Base-by-base conservation (phyloP, 805 yeast species). In the Schwanniomyces pseudopolymorphus region DNA sequence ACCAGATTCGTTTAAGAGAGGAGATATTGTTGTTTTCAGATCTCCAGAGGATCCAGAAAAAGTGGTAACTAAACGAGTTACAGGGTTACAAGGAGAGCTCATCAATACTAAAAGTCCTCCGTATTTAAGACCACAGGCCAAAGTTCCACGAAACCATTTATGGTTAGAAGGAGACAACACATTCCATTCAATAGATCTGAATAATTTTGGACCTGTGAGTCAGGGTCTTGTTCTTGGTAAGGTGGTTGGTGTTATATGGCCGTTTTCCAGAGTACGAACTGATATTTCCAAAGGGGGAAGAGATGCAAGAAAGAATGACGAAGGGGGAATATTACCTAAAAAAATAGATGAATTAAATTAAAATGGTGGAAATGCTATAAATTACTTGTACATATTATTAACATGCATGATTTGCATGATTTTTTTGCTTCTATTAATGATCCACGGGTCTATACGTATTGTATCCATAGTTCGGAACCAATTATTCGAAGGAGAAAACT, bases 111-210 rank as follows among this genome's bases (percentile, higher is more conserved):
- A 85, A 45, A 68, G 75, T 21, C 59, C 63, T 35, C 85, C 84
- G 19, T 89, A 88, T 58, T 89, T 95, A 5, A 77, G 83, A 58
- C 69, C 74, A 1, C 66, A 71, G 38, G 83, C 85, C 4, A 64
- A 68, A 27, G 70, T 92, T 2, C 97, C 97, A 2, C 67, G 86
- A 45, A 85, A 83, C 57, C 97, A 92, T 60, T 55, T 89, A 5
- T 92, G 97, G 97, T 90, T 90, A 0, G 97, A 92, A 63, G 98
- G 98, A 5, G 98, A 92, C 63, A 90, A 89, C 60, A 65, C 80
- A 13, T 68, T 70, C 47, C 92, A 85, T 57, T 85, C 96, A 0
- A 70, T 90, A 1, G 98, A 92, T 66, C 84, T 92, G 43, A 91
- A 90, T 63, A 79, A 77, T 7, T 92, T 87, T 69, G 98, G 98